These are phyloP conservation scores for Mucor circinelloides DNA, from an alignment of 371 early-diverging fungal genomes.

Conservation along the genomic window DNA sequence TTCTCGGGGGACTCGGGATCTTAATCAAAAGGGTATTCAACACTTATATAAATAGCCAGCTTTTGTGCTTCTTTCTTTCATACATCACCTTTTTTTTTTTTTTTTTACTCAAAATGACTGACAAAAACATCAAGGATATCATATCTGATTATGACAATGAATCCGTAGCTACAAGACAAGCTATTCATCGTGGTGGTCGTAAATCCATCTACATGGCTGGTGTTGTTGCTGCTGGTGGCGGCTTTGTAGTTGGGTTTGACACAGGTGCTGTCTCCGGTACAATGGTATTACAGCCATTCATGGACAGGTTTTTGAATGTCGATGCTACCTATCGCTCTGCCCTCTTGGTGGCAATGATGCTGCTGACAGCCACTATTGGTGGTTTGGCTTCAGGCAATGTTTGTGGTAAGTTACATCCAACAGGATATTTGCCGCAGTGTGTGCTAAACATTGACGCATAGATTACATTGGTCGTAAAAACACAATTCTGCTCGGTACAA, in stretches of 20 bases:
- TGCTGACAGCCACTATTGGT: slow-evolving; percentile 51
- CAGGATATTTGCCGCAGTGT: not conserved
- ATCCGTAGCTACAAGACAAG: slow-evolving; percentile 8
- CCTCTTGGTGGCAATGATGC: slow-evolving; percentile 40
- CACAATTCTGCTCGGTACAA: slow-evolving; percentile 39
- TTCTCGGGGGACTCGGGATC: not conserved
- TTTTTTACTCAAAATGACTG: not conserved
- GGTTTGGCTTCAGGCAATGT: slow-evolving; percentile 43
- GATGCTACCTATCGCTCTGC: slow-evolving; percentile 49
- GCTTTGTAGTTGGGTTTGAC: slow-evolving; percentile 25
- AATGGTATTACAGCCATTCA: slow-evolving; percentile 26
- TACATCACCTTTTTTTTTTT: not conserved
- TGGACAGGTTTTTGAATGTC: slow-evolving; percentile 17
- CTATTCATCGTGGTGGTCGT: slow-evolving; percentile 17
- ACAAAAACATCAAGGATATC: slow-evolving; percentile 6
- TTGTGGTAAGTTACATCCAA: slow-evolving; percentile 32
- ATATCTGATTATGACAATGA: slow-evolving; percentile 11
- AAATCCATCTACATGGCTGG: slow-evolving; percentile 32
- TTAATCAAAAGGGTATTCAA: not conserved
- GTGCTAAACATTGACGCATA: slow-evolving; percentile 3
- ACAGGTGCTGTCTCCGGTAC: slow-evolving; percentile 22
- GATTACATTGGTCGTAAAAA: slow-evolving; percentile 48
- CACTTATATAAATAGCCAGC: not conserved
- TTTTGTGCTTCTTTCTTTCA: not conserved
- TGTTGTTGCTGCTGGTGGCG: slow-evolving; percentile 26